Conservation (phyloP, 257 asterid genomes). For the Capsicum rhomboideum region DNA sequence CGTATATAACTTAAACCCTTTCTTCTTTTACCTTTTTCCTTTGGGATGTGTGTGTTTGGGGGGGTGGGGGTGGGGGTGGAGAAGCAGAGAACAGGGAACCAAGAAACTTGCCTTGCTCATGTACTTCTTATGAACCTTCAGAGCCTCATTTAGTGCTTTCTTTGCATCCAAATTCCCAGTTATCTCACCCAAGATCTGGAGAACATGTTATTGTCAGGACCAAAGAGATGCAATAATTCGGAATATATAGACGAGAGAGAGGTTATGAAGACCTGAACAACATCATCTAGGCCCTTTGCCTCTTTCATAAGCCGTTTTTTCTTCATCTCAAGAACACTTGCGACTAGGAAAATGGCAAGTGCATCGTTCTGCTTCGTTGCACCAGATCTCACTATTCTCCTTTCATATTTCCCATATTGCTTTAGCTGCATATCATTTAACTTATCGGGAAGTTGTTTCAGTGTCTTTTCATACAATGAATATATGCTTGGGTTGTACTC, state of each 20-base stretch:
- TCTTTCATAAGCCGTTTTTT: constrained; percentile 65
- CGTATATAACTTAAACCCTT: background rate
- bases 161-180: constrained; percentile 94
- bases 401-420: constrained; percentile 83
- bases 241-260: background rate
- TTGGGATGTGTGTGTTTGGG: background rate
- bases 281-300: constrained; percentile 93
- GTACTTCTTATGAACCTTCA: constrained; percentile 76
- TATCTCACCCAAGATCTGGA: constrained; percentile 76
- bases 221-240: background rate
- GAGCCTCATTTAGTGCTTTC: constrained; percentile 64
- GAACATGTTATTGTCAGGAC: background rate
- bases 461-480: constrained; percentile 32
- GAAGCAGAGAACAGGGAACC: background rate
- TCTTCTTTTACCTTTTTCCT: background rate
- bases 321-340: constrained; percentile 83
- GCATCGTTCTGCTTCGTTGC: constrained; percentile 62
- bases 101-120: constrained; percentile 59
- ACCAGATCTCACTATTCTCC: constrained; percentile 56
- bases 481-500: constrained; percentile 78
- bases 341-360: constrained; percentile 84
- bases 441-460: constrained; percentile 24
- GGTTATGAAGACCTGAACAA: constrained; percentile 48
- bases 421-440: constrained; percentile 33
- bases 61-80: background rate